Base-by-base conservation (phyloP, 768 basidiomycete species). In the Russula sp. region DNA sequence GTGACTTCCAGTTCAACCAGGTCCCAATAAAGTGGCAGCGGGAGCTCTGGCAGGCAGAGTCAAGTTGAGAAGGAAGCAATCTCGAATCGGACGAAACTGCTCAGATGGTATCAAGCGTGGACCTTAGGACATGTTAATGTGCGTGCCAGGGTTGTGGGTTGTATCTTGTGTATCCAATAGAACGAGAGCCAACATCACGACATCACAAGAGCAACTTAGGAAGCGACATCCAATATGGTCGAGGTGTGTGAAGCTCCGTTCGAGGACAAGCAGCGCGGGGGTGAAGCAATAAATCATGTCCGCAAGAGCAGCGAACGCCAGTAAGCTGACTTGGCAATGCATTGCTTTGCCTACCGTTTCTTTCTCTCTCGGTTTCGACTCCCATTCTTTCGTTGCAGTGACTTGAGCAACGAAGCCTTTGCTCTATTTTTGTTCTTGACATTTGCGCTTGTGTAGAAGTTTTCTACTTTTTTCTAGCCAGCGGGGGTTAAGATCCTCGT, bases 361-460 rank as follows among this genome's bases (percentile, higher is more conserved):
- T 56, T 67, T 54, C 51, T 53, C 45, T 58, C 60, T 25, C 59
- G 43, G 14, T 53, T 59, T 34, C 47, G 58, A 38, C n/a, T n/a
- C 29, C 52, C 64, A 42, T 55, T 57, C 60, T 63, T 62, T 43
- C 57, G 58, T 61, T 56, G 60, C 16, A 85, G 70, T 10, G 81
- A 77, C 69, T 81, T 83, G 73, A 88, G 75, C 52, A 87, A 66
- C 25, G 81, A 78, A 22, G 83, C 79, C 68, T 86, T 88, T 50
- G 75, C 74, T 38, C 89, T 83, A 65, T 83, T 90, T 73, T 88
- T 92, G 74, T 92, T 93, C 78, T 93, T 93, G 65, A 93, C 90
- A 65, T 93, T 93, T 5, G 88, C 82, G 43, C 71, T 80, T 3
- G 86, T 83, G 76, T 91, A 97, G 77, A 93, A 98, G 76, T 98